These are phyloP conservation scores for Cnidoscolus chayamansa DNA, from an alignment of 441 rosid genomes.

Conservation along the genomic window DNA sequence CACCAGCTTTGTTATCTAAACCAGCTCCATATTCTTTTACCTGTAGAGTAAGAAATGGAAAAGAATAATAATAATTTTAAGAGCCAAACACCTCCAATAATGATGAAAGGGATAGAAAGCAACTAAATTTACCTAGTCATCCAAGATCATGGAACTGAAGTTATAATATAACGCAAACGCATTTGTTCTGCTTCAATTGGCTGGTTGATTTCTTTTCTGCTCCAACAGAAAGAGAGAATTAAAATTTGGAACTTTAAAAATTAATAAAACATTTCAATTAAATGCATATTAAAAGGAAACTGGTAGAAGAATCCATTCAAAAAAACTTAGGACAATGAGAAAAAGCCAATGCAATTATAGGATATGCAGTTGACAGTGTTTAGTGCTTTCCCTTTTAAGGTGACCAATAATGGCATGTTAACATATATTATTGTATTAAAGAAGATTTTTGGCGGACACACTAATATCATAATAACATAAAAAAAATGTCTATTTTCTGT, in stretches of 20 bases:
- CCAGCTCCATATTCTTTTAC: slow-evolving; percentile 24
- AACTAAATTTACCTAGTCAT: slow-evolving; percentile 29
- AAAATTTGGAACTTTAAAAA: neutral
- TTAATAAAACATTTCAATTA: neutral
- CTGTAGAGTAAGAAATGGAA: slow-evolving; percentile 7
- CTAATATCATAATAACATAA: neutral
- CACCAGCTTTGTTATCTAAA: slow-evolving; percentile 22
- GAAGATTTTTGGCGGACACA: neutral
- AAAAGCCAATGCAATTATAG: slow-evolving; percentile 22
- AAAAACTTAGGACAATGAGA: slow-evolving; percentile 9
- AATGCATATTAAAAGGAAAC: slow-evolving; percentile 9
- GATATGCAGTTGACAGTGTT: slow-evolving; percentile 15
- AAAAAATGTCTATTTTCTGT: neutral
- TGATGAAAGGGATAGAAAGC: neutral
- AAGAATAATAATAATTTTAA: neutral
- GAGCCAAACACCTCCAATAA: neutral
- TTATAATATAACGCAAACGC: slow-evolving; percentile 76
- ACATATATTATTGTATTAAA: neutral
- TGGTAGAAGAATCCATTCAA: slow-evolving; percentile 14
- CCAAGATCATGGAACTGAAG: slow-evolving; percentile 22
- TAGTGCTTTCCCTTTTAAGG: slow-evolving; percentile 13
- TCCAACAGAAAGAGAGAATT: slow-evolving; percentile 23
- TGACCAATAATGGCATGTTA: slow-evolving; percentile 7
- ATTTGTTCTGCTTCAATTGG: slow-evolving; percentile 63
- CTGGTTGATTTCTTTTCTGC: slow-evolving; percentile 68